Evolutionary conservation across 1,284 basidiomycete genomes (phyloP), one percentile per base, ranked within the genome.

Genomic region (Tremellales sp.): DNA sequence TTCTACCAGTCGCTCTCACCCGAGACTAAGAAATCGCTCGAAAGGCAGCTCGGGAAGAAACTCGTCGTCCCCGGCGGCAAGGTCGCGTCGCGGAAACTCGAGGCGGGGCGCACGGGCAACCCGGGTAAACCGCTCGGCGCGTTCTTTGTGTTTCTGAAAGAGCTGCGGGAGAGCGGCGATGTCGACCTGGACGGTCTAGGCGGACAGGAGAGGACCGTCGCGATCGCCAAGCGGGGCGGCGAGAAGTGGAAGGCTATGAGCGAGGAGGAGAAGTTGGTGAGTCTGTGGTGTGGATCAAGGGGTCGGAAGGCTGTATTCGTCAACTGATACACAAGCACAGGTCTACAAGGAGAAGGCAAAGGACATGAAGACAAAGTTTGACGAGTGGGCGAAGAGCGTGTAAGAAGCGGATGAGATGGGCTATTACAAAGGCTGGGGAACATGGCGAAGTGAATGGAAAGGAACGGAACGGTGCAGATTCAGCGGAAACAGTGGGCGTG

Each of bases 211-310:
- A 43, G 26, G 39, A 42, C 33, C 18, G 38, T 37, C 18, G 40
- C 43, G 3, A 24, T 55, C 10, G 56, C 60, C 8, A 61, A 53
- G 46, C 21, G 48, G 38, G 54, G 55, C 1, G 65, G 61, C 2
- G 55, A 54, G 37, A 40, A 44, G 37, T 70, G 66, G 66, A 58
- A 54, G 34, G 39, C 29, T 10, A 42, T 70, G 49, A 40, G 47
- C 14, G 57, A 58, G 5, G 48, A 35, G 9, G 60, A 65, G 43
- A 63, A 65, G 51, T 34, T 56, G 53, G 67, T 68, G 47, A 53
- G 64, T 61, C 18, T 10, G 29, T 31, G 29, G 16, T 31, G 10
- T 31, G 29, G 29, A 31, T 31, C 29, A 31, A 31, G 29, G 16
- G 10, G 10, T 31, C 10, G 29, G 29, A 31, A 31, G 10, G 29